Percentiles rank a stretch among this genome's conserved stretches.
phyloP scores from a whole-genome alignment of 2,329 filamentous ascomycete genomes.

The Hypoxylon rubiginosum region DNA sequence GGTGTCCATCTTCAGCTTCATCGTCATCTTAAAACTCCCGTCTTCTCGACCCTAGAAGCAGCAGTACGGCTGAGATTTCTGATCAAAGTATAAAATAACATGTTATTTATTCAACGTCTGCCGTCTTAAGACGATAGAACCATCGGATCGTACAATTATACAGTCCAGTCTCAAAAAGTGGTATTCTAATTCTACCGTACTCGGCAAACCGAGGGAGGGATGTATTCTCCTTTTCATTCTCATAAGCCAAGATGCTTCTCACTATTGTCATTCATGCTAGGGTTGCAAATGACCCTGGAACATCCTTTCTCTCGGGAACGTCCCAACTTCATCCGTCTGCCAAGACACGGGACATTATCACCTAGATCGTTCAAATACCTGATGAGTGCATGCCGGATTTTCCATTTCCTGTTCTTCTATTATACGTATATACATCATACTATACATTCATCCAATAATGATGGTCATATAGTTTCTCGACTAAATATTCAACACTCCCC shows the following conservation, averaged over 20 bases:
- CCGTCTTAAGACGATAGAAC: neutral
- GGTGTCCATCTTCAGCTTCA: constrained; percentile 42
- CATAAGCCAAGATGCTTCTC: neutral
- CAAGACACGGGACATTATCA: constrained; percentile 19
- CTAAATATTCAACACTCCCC: constrained; percentile 20
- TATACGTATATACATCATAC: neutral
- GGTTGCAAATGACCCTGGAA: neutral
- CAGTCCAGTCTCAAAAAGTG: neutral
- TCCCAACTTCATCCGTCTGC: constrained; percentile 6
- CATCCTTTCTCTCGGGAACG: constrained; percentile 5
- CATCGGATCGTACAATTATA: neutral
- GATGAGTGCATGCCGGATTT: constrained; percentile 12
- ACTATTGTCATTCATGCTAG: constrained; percentile 17
- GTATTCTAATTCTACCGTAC: neutral
- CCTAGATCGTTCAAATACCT: constrained; percentile 16
- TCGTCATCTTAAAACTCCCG: constrained; percentile 45
- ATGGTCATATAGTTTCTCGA: constrained; percentile 15
- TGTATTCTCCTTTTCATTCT: neutral
- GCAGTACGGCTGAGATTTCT: constrained; percentile 12
- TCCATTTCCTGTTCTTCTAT: constrained; percentile 14
- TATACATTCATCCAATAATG: constrained; percentile 20
- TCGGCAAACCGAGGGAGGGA: neutral
- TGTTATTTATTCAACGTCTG: neutral
- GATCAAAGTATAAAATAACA: neutral
- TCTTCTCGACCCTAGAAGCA: constrained; percentile 9